A percentile compares a stretch with the other conserved stretches of the same genome.
Evolutionary conservation across 1,284 basidiomycete genomes (phyloP).

Genomic region (Cerioporus squamosus): DNA sequence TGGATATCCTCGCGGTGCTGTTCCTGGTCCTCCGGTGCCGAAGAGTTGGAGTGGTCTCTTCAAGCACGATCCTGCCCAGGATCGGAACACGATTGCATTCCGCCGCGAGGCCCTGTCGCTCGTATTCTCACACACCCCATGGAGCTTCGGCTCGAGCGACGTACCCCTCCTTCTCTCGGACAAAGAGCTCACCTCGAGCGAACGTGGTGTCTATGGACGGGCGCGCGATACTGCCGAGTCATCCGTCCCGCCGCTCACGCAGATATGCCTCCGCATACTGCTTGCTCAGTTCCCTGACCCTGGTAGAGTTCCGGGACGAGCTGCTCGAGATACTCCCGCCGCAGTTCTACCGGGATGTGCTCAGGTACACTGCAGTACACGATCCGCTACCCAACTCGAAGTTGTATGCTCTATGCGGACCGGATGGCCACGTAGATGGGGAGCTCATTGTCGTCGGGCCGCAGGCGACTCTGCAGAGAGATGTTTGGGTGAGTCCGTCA

Average conservation of each 20-base stretch:
- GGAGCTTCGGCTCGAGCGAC: slow-evolving; percentile 22
- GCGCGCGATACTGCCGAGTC: neutral
- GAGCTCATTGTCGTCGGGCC: slow-evolving; percentile 69
- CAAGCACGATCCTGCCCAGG: slow-evolving; percentile 11
- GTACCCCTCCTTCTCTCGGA: slow-evolving; percentile 1
- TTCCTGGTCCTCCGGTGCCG: slow-evolving; percentile 31
- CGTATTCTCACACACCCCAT: slow-evolving; percentile 43
- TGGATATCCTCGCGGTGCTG: slow-evolving; percentile 31
- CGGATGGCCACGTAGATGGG: slow-evolving; percentile 56
- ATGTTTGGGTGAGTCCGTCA: slow-evolving; percentile 39
- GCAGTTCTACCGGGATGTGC: slow-evolving; percentile 58
- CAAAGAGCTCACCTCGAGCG: no score
- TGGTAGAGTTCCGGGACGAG: slow-evolving; percentile 39
- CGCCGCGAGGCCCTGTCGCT: slow-evolving; percentile 56
- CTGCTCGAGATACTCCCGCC: slow-evolving; percentile 54
- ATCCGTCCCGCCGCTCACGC: slow-evolving; percentile 50
- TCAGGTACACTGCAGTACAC: slow-evolving; percentile 60
- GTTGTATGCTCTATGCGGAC: slow-evolving; percentile 52
- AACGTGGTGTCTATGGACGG: no score
- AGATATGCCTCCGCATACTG: slow-evolving; percentile 45
- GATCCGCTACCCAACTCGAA: slow-evolving; percentile 52
- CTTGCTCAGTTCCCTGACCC: slow-evolving; percentile 28
- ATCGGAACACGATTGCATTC: slow-evolving; percentile 44
- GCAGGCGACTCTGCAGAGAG: slow-evolving; percentile 44
- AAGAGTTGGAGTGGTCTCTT: slow-evolving; percentile 32